These are phyloP conservation scores for Fusarium xyrophilum DNA, from an alignment of 2,329 filamentous ascomycete species.

Conservation along the genomic window DNA sequence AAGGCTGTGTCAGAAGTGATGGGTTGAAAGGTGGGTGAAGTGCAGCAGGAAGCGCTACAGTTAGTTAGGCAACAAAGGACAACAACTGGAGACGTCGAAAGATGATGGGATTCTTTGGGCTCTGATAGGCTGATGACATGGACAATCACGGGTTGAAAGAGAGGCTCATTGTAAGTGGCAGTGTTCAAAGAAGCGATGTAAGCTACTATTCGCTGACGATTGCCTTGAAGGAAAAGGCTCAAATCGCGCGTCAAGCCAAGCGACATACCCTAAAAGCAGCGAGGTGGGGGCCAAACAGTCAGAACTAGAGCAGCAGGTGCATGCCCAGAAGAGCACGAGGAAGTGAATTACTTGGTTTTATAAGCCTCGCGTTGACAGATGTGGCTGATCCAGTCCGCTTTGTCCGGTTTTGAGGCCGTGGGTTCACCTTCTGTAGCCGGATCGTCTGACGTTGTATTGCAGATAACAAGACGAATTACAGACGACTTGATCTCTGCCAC, in stretches of 20 bases:
- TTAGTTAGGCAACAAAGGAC: conserved; percentile 21
- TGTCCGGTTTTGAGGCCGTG: conserved; percentile 17
- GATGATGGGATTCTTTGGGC: background rate
- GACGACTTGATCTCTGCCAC: conserved; percentile 19
- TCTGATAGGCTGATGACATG: background rate
- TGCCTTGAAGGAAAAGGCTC: conserved; percentile 1
- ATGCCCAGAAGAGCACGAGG: conserved; percentile 6
- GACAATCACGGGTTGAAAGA: background rate
- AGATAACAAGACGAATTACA: conserved; percentile 12
- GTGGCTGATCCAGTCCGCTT: background rate
- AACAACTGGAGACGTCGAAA: background rate
- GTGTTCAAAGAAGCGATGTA: background rate
- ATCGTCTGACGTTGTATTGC: conserved; percentile 30
- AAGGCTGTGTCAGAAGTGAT: conserved; percentile 16
- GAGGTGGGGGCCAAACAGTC: conserved; percentile 11
- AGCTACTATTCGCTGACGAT: background rate
- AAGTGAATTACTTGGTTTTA: background rate
- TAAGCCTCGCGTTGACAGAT: background rate
- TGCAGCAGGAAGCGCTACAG: conserved; percentile 12
- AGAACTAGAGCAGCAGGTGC: conserved; percentile 10
- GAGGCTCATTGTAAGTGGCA: background rate
- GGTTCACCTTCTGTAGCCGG: background rate
- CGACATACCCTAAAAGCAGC: conserved; percentile 10
- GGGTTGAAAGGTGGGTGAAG: conserved; percentile 17
- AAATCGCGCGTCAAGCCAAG: background rate